Evolutionary conservation across 441 rosid genomes (phyloP).

Genomic region (Pelargonium citronellum): DNA sequence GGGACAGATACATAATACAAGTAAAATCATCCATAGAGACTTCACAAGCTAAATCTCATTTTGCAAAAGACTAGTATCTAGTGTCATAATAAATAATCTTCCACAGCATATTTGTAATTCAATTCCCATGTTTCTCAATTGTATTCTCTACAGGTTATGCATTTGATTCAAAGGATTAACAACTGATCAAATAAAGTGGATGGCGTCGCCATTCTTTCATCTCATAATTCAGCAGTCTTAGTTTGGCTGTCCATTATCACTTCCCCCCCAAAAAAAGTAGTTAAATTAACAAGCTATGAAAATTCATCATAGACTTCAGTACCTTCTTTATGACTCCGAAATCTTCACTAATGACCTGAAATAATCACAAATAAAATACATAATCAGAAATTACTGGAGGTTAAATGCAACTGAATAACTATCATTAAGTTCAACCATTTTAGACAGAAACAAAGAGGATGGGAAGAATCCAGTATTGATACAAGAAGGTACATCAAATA

Average conservation of each 20-base stretch:
- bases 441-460: not conserved
- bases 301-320: constrained; percentile 11
- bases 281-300: not conserved
- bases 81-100: not conserved
- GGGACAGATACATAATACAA: not conserved
- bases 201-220: not conserved
- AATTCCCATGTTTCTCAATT: not conserved
- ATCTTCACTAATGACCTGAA: constrained; percentile 80
- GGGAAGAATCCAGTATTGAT: not conserved
- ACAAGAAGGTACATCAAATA: not conserved
- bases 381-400: constrained; percentile 11
- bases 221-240: not conserved
- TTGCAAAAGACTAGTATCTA: not conserved
- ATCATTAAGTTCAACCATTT: not conserved
- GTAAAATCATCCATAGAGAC: not conserved
- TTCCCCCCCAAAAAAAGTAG: not conserved
- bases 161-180: not conserved
- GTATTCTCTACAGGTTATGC: not conserved
- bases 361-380: constrained; percentile 20
- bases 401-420: constrained; percentile 8
- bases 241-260: not conserved
- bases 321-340: constrained; percentile 89
- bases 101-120: not conserved
- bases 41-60: not conserved
- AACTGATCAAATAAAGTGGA: not conserved